Evolutionary conservation across 2,329 filamentous ascomycete species (phyloP), one percentile per base, ranked within the genome.

Genomic region (Gaeumannomyces tritici): DNA sequence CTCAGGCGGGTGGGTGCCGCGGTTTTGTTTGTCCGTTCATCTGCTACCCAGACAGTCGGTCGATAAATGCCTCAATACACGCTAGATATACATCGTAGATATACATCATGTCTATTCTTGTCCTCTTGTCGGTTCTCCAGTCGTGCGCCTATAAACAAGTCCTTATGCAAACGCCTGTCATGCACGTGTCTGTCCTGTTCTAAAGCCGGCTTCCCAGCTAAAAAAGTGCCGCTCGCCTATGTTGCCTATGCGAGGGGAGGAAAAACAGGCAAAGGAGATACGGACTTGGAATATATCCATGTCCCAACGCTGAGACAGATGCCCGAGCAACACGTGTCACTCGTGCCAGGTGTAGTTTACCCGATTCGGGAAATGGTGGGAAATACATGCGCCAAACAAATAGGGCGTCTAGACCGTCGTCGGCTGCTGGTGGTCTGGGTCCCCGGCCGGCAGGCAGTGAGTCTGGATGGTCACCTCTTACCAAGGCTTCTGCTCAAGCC

Each of bases 401-500:
- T 18, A 9, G 21, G 42, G 21, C 15, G 21, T 51, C 42, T 51
- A 11, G 33, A 18, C 35, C 13, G 13, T 18, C 3, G 4, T 15
- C 42, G 2, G 24, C 42, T 51, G 42, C 42, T 9, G 7, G 21
- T 51, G 42, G 42, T 21, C 42, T 51, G 42, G 42, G 42, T 51
- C 42, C 42, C 11, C 24, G 42, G 42, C 42, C 11, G 42, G 18
- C 8, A 9, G 15, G 42, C 24, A 1, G 9, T 21, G 8, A n/a
- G 21, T n/a, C 42, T 24, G 24, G 21, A 13, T n/a, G 42, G 21
- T 42, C 18, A 18, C 42, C 42, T n/a, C 11, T 4, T n/a, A n/a
- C 7, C 57, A 31, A 31, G 27, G 29, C n/a, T n/a, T n/a, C 13
- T 29, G 31, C 57, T 73, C 70, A 84, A 57, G 82, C 77, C 24